Evolutionary conservation across 164 flowering plant genomes (phyloP).

Genomic region (Sedum album): DNA sequence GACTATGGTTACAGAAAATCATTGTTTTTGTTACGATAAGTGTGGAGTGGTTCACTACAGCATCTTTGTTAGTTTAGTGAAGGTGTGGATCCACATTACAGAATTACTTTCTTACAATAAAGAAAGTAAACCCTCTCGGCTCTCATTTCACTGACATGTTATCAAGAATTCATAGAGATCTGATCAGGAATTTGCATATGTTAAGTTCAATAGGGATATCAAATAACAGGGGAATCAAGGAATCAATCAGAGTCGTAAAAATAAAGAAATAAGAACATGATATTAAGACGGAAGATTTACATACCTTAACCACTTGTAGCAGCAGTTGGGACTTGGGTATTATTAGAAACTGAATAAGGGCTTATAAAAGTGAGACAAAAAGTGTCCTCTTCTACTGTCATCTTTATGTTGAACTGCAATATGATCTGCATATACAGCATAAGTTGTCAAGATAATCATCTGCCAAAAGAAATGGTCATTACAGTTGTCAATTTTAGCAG

Average conservation of each 20-base stretch:
- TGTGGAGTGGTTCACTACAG: background rate
- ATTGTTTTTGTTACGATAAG: background rate
- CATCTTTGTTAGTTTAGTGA: constrained; percentile 1
- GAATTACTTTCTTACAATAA: background rate
- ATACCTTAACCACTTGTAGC: background rate
- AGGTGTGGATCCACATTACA: constrained; percentile 2
- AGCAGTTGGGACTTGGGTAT: background rate
- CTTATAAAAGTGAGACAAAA: background rate
- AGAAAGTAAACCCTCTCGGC: background rate
- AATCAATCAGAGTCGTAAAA: background rate
- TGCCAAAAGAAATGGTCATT: background rate
- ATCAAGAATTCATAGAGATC: background rate
- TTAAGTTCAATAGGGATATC: background rate
- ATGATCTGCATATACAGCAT: background rate
- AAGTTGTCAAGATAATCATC: background rate
- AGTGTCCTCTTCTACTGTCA: background rate
- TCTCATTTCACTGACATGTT: background rate
- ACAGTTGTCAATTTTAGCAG: background rate
- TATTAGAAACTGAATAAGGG: background rate
- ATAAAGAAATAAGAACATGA: background rate
- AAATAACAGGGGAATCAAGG: background rate
- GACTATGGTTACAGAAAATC: background rate
- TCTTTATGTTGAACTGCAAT: background rate
- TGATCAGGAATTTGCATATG: background rate
- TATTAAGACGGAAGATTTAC: background rate